phyloP scores from a whole-genome alignment of 345 rosid genomes.

The Citrus trifoliata region DNA sequence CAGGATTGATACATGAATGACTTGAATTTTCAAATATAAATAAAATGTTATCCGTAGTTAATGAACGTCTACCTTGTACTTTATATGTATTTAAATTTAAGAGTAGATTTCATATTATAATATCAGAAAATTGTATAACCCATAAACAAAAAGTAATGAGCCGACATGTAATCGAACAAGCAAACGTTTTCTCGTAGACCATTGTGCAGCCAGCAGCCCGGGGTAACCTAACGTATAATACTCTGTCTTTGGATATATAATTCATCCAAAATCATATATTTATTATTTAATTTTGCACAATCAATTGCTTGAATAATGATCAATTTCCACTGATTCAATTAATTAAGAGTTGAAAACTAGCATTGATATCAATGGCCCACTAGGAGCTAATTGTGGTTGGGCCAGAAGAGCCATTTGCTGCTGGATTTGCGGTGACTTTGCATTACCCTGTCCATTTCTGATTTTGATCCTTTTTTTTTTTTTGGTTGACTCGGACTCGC shows the following conservation, averaged over 20 bases:
- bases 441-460: too few relatives aligned
- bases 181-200: not conserved
- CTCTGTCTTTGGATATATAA: not conserved
- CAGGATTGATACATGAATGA: too few relatives aligned
- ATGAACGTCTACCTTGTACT: too few relatives aligned
- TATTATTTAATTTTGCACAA: not conserved
- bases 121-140: too few relatives aligned
- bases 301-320: not conserved
- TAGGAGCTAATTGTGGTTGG: not conserved
- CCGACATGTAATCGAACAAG: too few relatives aligned
- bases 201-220: not conserved
- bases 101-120: too few relatives aligned
- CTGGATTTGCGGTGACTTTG: slow-evolving; percentile 12
- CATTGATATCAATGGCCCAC: not conserved
- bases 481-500: not conserved
- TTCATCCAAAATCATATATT: not conserved
- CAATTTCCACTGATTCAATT: not conserved
- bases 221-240: not conserved
- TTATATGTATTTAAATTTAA: too few relatives aligned
- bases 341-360: not conserved
- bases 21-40: too few relatives aligned
- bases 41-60: too few relatives aligned
- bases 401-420: slow-evolving; percentile 3
- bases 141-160: too few relatives aligned
- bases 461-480: too few relatives aligned